Evolutionary conservation across 345 rosid genomes (phyloP), one percentile per base, ranked within the genome.

Genomic region (Salix koriyanagi): DNA sequence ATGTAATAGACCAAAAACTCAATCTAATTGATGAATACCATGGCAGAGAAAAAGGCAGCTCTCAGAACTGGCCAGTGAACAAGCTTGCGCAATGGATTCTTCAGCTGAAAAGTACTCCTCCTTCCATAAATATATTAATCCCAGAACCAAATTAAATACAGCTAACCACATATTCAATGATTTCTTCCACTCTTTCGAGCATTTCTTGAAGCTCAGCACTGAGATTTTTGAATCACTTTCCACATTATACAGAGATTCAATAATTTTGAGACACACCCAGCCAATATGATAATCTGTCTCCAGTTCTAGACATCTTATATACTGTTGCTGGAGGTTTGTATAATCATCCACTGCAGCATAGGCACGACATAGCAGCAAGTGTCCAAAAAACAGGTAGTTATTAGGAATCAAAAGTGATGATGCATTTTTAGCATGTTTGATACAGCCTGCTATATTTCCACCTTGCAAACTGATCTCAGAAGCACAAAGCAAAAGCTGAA

Each of bases 401-500:
- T 74, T 52, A 46, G 98, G 96, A 83, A 93, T 88, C 19, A 48
- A 73, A 73, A 91, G 89, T 26, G 84, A 84, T 73, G 90, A 87
- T 61, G 94, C 96, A 48, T 81, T 80, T 81, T 73, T 85, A 41
- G 92, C 92, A 82, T 81, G 77, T 72, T 67, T 80, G 56, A 90
- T 84, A 72, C 91, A 87, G 36, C 73, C 88, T 19, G 48, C 34
- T 76, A 71, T 72, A 78, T 89, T 83, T 67, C 92, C 83, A 48
- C 80, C 77, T 84, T 89, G 97, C 85, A 93, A 87, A 86, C 86
- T 78, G 52, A 88, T 84, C 88, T 96, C 98, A 73, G 99, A 87
- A 78, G 91, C 90, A 79, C 94, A 92, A 73, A 96, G 96, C 70
- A 91, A 80, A 87, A 93, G 91, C 88, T 89, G 97, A 79, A 96